Base-by-base conservation (phyloP, 2,329 filamentous ascomycete species). In the Chaetomium strumarium region DNA sequence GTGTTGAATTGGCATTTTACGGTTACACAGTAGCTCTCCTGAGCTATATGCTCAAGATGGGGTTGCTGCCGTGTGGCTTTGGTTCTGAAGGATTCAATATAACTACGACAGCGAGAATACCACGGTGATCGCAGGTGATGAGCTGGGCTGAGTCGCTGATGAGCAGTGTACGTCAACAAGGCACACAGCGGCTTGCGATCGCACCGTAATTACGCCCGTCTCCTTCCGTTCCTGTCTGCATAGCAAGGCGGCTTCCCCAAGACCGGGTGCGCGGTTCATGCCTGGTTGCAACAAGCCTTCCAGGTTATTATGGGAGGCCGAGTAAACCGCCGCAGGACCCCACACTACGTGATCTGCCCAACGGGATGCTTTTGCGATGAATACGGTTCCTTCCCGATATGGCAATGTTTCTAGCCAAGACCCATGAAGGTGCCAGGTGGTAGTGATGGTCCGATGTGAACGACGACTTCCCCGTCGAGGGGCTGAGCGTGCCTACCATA, bases 351-450 rank as follows among this genome's bases (percentile, higher is more conserved):
- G 36, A 9, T 16, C 13, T 34, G 45, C 17, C 49, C 49, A 55
- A 55, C 49, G 45, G 31, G 45, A 51, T 47, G 46, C 36, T 2
- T 33, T 49, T 41, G 45, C 55, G 51, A 57, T 16, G 45, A 49
- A 57, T 57, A 54, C 55, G 55, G 20, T 19, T 8, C 29, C 14
- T 39, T 7, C 34, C 34, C 14, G 17, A 33, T 12, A 34, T 24
- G 24, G 24, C 24, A 17, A 45, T 34, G 29, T n/a, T n/a, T n/a
- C n/a, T n/a, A n/a, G n/a, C 13, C 30, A 20, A 20, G n/a, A 45
- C 42, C 24, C 24, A 4, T 24, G 24, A 4, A 24, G 24, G 24
- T 24, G 24, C 24, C 24, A 4, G 24, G 24, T 7, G 24, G 24
- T 7, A 7, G 24, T 24, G 24, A 24, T 24, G 24, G 24, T 24